Evolutionary conservation across 768 basidiomycete genomes (phyloP).

Genomic region (Boletellus sp.): DNA sequence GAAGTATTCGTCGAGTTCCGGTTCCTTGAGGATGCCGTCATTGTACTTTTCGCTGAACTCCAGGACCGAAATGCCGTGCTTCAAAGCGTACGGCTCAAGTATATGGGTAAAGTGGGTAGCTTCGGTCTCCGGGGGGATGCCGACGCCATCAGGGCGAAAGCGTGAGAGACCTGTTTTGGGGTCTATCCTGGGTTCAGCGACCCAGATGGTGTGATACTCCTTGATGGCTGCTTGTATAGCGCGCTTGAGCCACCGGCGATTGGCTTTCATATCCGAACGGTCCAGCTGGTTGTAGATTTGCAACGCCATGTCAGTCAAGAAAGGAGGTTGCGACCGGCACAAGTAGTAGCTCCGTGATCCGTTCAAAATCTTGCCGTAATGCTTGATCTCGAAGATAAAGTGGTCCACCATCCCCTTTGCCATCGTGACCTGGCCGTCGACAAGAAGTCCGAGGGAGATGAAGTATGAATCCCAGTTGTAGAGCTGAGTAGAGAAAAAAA

Average conservation of each 20-base stretch:
- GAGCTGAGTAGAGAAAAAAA: constrained; percentile 53
- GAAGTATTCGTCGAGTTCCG: constrained; percentile 94
- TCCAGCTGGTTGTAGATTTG: constrained; percentile 98
- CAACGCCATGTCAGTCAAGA: constrained; percentile 97
- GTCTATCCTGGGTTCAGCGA: constrained; percentile 91
- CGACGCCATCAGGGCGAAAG: constrained; percentile 89
- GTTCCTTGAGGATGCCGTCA: constrained; percentile 76
- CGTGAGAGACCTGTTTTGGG: constrained; percentile 92
- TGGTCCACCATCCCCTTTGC: constrained; percentile 99
- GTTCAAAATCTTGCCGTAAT: constrained; percentile 96
- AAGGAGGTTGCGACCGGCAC: constrained; percentile 93
- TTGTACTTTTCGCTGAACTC: constrained; percentile 98
- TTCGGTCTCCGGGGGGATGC: constrained; percentile 98
- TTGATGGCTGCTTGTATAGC: constrained; percentile 98
- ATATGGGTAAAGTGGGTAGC: constrained; percentile 98
- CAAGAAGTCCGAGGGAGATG: constrained; percentile 87
- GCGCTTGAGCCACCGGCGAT: constrained; percentile 89
- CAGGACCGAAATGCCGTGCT: constrained; percentile 87
- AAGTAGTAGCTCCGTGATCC: constrained; percentile 95
- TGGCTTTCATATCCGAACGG: constrained; percentile 68
- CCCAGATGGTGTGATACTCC: constrained; percentile 98
- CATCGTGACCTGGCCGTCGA: constrained; percentile 91
- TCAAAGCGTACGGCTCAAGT: constrained; percentile 89
- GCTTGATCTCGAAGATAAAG: constrained; percentile 98
- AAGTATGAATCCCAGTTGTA: constrained; percentile 98